Conservation (phyloP, 2,329 filamentous ascomycete genomes). For the Dactylellina leptospora region DNA sequence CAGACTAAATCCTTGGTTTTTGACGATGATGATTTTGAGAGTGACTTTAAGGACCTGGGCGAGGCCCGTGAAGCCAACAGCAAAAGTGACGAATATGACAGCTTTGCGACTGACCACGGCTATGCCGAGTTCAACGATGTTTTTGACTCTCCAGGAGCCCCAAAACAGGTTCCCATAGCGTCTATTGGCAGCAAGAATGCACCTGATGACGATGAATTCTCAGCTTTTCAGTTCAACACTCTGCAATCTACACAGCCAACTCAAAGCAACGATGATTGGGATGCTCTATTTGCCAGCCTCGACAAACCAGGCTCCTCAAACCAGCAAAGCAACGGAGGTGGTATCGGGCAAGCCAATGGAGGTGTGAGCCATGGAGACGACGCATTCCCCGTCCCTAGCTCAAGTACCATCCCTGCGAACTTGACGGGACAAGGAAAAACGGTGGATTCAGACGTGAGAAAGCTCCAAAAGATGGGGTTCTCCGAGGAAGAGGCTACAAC, state of each 20-base stretch:
- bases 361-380: constrained; percentile 54
- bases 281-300: constrained; percentile 79
- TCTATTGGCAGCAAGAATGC: constrained; percentile 55
- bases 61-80: constrained; percentile 78
- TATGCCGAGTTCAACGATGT: constrained; percentile 82
- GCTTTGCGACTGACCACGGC: constrained; percentile 67
- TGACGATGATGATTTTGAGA: constrained; percentile 74
- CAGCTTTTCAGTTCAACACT: constrained; percentile 64
- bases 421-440: constrained; percentile 54
- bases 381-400: constrained; percentile 17
- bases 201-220: constrained; percentile 63
- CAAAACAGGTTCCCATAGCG: constrained; percentile 56
- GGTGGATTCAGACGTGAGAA: constrained; percentile 90
- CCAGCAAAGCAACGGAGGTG: constrained; percentile 61
- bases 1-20: constrained; percentile 68
- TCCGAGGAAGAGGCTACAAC: constrained; percentile 74
- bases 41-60: constrained; percentile 82
- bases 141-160: constrained; percentile 71
- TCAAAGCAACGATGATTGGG: constrained; percentile 78
- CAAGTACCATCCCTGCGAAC: constrained; percentile 15
- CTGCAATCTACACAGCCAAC: constrained; percentile 60
- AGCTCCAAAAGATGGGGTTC: constrained; percentile 90
- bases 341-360: constrained; percentile 54
- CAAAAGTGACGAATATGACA: constrained; percentile 73
- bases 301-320: constrained; percentile 68